Evolutionary conservation across 108 stramenopile species (phyloP).

Genomic region (Cyclotella kingstonii): DNA sequence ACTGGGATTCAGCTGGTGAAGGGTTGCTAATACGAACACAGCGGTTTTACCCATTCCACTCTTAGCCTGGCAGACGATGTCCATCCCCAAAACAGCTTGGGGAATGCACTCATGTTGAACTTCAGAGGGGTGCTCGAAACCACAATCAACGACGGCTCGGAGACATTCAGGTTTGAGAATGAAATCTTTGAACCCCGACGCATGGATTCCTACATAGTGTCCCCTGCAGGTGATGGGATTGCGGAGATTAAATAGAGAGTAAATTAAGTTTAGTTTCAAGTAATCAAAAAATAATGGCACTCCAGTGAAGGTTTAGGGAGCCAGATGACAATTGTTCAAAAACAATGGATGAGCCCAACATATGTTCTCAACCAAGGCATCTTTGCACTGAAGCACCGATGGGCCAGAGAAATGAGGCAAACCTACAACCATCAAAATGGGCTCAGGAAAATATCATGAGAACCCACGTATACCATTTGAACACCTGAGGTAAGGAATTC

Average conservation of each 20-base stretch:
- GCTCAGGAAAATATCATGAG: no score
- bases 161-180: constrained; percentile 98
- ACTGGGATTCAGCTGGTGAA: constrained; percentile 89
- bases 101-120: constrained; percentile 99
- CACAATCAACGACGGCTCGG: constrained; percentile 97
- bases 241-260: constrained; percentile 7
- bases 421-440: no score
- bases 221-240: constrained; percentile 61
- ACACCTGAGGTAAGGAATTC: no score
- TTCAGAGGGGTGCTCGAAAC: constrained; percentile 99
- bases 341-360: constrained; percentile 1
- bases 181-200: constrained; percentile 98
- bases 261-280: constrained; percentile 12
- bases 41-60: constrained; percentile 99
- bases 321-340: no score
- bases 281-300: no score
- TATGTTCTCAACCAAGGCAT: no score
- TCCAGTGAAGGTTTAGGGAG: no score
- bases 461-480: no score
- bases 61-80: constrained; percentile 99
- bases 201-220: constrained; percentile 98
- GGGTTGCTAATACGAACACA: constrained; percentile 97
- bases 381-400: no score
- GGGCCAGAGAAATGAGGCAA: no score
- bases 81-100: constrained; percentile 98